Percentiles rank a stretch among this genome's conserved stretches.
These are phyloP conservation scores for Nigrospora oryzae DNA, from an alignment of 2,329 filamentous ascomycete species.

Conservation along the genomic window DNA sequence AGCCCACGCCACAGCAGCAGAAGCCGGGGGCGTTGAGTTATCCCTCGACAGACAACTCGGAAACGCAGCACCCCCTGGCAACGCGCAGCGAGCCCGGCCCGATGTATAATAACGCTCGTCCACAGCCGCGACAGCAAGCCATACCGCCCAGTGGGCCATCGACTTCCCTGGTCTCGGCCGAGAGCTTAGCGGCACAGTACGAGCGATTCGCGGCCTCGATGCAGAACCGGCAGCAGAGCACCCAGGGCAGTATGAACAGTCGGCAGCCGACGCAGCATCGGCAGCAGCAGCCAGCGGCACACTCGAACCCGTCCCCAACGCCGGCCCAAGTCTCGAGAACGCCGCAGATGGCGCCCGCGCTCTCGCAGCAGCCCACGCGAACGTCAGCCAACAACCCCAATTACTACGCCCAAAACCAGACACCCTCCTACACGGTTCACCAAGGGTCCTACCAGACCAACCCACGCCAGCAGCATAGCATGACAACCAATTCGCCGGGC, in stretches of 20 bases:
- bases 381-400: slow-evolving; percentile 14
- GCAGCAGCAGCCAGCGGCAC: slow-evolving; percentile 12
- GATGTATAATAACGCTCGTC: background rate
- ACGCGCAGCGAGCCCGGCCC: too few relatives aligned
- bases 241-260: background rate
- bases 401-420: slow-evolving; percentile 19
- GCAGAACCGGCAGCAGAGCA: slow-evolving; percentile 17
- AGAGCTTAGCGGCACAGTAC: slow-evolving; percentile 19
- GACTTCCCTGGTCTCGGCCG: slow-evolving; percentile 5
- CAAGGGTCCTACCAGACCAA: slow-evolving; percentile 16
- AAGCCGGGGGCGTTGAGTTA: too few relatives aligned
- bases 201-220: slow-evolving; percentile 17
- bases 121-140: background rate
- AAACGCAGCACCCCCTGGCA: too few relatives aligned
- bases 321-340: slow-evolving; percentile 17
- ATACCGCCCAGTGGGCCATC: background rate
- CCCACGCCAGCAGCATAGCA: slow-evolving; percentile 19
- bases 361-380: slow-evolving; percentile 18
- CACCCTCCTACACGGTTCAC: slow-evolving; percentile 17
- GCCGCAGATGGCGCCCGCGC: slow-evolving; percentile 16
- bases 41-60: too few relatives aligned
- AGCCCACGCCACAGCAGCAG: slow-evolving; percentile 3
- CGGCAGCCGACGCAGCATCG: slow-evolving; percentile 1
- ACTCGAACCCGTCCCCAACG: slow-evolving; percentile 17
- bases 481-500: slow-evolving; percentile 17